A percentile compares a stretch with the other conserved stretches of the same genome.
Conservation (phyloP, 2,329 filamentous ascomycete genomes). For the Emmonsiellopsis sp. region DNA sequence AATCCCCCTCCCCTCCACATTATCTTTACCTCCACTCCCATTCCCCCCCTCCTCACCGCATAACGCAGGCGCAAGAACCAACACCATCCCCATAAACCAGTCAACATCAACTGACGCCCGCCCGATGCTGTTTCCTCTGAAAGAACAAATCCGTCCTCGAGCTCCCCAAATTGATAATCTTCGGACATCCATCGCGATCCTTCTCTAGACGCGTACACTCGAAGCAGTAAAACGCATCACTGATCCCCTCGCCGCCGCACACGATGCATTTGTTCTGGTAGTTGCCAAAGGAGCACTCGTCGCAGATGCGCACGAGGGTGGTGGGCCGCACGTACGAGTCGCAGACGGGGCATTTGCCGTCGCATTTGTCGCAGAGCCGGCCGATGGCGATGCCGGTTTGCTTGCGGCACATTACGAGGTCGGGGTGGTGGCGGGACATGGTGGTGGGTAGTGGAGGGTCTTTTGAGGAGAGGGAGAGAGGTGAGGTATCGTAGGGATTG, state of each 20-base stretch:
- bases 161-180: slow-evolving; percentile 97
- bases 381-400: slow-evolving; percentile 96
- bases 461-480: neutral
- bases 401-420: slow-evolving; percentile 99
- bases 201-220: slow-evolving; percentile 96
- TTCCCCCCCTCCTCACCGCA: neutral
- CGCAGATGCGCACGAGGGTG: slow-evolving; percentile 94
- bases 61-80: neutral
- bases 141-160: slow-evolving; percentile 85
- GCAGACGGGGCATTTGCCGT: slow-evolving; percentile 98
- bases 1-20: neutral
- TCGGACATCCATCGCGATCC: slow-evolving; percentile 92
- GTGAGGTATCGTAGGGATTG: neutral
- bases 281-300: slow-evolving; percentile 98
- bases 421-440: slow-evolving; percentile 94
- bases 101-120: slow-evolving; percentile 5
- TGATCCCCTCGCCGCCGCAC: slow-evolving; percentile 95
- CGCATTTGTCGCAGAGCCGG: slow-evolving; percentile 98
- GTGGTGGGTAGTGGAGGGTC: slow-evolving; percentile 14
- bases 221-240: slow-evolving; percentile 98
- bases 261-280: slow-evolving; percentile 99
- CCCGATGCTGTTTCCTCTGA: slow-evolving; percentile 51
- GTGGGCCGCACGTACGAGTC: slow-evolving; percentile 98
- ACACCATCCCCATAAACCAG: neutral
- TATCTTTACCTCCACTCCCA: neutral